A percentile compares a stretch with the other conserved stretches of the same genome.
Conservation (phyloP, 1,284 basidiomycete genomes). For the Xanthoconium separans region DNA sequence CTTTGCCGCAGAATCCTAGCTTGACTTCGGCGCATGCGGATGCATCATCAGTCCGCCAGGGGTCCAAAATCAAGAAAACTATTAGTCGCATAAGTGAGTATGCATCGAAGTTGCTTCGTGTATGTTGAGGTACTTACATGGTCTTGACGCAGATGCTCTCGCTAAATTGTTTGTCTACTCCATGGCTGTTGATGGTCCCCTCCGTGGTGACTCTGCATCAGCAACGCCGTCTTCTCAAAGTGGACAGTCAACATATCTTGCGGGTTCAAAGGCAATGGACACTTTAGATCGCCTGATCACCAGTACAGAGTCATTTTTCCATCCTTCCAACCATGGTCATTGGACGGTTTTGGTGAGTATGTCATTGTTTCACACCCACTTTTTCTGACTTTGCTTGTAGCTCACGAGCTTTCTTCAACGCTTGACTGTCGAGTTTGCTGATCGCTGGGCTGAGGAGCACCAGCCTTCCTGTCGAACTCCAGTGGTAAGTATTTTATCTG, state of each 20-base stretch:
- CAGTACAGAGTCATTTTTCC: conserved; percentile 92
- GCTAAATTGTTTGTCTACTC: conserved; percentile 91
- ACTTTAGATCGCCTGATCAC: conserved; percentile 88
- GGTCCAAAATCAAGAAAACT: conserved; percentile 76
- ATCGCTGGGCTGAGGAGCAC: conserved; percentile 84
- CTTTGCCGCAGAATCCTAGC: conserved; percentile 49
- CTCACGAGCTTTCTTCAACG: conserved; percentile 43
- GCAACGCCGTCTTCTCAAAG: conserved; percentile 64
- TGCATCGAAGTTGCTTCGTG: not conserved
- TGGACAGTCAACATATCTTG: conserved; percentile 60
- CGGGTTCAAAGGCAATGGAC: conserved; percentile 88
- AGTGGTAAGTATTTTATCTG: conserved; percentile 41
- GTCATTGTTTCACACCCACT: not conserved
- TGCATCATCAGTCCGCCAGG: conserved; percentile 57
- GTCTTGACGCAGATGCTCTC: conserved; percentile 59
- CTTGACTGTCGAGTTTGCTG: conserved; percentile 78
- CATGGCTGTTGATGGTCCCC: conserved; percentile 80
- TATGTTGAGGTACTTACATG: not conserved
- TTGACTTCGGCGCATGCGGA: conserved; percentile 71
- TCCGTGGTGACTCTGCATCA: conserved; percentile 41
- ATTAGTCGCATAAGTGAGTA: conserved; percentile 67
- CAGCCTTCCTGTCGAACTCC: conserved; percentile 81
- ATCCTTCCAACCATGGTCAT: conserved; percentile 78
- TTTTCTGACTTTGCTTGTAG: conserved; percentile 16
- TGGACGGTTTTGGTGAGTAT: conserved; percentile 67